phyloP scores from a whole-genome alignment of 2,329 filamentous ascomycete species.

The Botryotinia convoluta region DNA sequence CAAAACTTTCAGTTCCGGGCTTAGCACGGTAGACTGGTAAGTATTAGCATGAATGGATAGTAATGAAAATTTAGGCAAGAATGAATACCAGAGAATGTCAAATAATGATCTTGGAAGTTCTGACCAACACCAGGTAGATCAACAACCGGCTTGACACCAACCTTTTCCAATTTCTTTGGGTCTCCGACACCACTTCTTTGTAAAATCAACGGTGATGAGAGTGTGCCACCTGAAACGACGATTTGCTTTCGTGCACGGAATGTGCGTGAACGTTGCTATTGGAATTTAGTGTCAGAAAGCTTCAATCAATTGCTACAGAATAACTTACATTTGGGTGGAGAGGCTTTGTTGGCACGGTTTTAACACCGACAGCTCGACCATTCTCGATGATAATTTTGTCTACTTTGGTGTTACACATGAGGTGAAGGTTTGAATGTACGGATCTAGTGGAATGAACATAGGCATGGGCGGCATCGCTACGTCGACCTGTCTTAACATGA shows the following conservation, averaged over 20 bases:
- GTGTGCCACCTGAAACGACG: slow-evolving; percentile 43
- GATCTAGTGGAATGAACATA: slow-evolving; percentile 75
- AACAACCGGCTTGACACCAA: slow-evolving; percentile 47
- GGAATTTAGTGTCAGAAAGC: slow-evolving; percentile 30
- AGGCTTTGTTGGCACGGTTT: slow-evolving; percentile 69
- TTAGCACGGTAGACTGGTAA: slow-evolving; percentile 35
- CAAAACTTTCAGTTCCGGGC: slow-evolving; percentile 66
- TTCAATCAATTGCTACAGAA: not conserved
- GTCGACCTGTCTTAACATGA: slow-evolving; percentile 58
- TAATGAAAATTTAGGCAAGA: too few relatives aligned
- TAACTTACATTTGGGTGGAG: slow-evolving; percentile 49
- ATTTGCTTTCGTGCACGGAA: slow-evolving; percentile 45
- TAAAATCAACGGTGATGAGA: slow-evolving; percentile 46
- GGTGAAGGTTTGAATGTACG: slow-evolving; percentile 58
- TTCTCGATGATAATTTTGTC: slow-evolving; percentile 53
- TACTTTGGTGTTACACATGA: slow-evolving; percentile 57
- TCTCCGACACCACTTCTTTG: slow-evolving; percentile 61
- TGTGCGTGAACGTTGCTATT: slow-evolving; percentile 36
- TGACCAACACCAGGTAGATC: slow-evolving; percentile 53
- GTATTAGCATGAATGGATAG: not conserved
- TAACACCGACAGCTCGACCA: slow-evolving; percentile 68
- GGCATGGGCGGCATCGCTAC: slow-evolving; percentile 73
- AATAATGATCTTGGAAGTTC: slow-evolving; percentile 56
- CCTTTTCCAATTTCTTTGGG: slow-evolving; percentile 46
- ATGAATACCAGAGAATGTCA: slow-evolving; percentile 45